Conservation (phyloP, 2,329 filamentous ascomycete genomes). For the Penicillium oxalicum region DNA sequence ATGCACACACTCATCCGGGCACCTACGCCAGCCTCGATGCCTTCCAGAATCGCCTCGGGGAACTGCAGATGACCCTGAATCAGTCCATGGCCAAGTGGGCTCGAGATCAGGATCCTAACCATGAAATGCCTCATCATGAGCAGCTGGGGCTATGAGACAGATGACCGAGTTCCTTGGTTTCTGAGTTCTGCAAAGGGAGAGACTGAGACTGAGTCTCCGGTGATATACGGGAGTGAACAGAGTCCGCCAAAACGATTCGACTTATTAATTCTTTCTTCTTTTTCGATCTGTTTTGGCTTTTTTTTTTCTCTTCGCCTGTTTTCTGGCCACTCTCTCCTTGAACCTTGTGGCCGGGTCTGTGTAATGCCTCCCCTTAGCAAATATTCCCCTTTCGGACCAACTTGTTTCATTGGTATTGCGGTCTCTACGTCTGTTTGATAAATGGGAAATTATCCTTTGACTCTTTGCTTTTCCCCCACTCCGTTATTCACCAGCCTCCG, state of each 20-base stretch:
- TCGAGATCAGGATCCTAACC: conserved; percentile 17
- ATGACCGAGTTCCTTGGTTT: too few species aligned
- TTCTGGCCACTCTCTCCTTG: neutral
- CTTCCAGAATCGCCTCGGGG: conserved; percentile 17
- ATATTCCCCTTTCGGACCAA: too few species aligned
- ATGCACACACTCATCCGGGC: conserved; percentile 6
- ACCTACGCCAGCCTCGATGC: conserved; percentile 20
- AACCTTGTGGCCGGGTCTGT: neutral
- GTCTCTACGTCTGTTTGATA: too few species aligned
- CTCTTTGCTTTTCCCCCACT: too few species aligned
- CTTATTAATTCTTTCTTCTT: neutral
- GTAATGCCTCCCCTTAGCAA: neutral
- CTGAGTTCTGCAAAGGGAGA: too few species aligned
- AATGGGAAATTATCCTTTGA: too few species aligned
- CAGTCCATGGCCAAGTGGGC: conserved; percentile 21
- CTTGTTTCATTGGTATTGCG: too few species aligned
- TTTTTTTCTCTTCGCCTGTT: neutral
- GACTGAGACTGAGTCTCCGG: too few species aligned
- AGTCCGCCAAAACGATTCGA: too few species aligned
- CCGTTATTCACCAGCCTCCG: too few species aligned
- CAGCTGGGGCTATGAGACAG: conserved; percentile 16
- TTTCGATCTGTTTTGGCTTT: neutral
- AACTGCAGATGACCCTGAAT: conserved; percentile 14
- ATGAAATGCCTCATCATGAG: conserved; percentile 18
- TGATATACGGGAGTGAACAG: too few species aligned